Percentiles rank a stretch among this genome's conserved stretches.
Conservation (phyloP, 2,329 filamentous ascomycete genomes). For the Scorias spongiosa region DNA sequence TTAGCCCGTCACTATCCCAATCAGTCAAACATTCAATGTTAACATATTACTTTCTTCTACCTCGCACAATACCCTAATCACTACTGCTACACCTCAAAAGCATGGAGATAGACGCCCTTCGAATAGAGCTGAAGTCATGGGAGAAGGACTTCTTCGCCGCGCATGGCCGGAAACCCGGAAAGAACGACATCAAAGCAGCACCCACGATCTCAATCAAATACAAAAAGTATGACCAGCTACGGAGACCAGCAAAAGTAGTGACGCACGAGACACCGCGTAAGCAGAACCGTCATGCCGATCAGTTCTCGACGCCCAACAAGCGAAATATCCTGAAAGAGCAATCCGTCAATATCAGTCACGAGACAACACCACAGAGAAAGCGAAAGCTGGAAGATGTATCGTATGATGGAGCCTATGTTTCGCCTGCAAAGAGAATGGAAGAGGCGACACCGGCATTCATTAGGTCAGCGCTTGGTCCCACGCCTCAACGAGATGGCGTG, state of each 20-base stretch:
- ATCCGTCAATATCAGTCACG: background rate
- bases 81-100: background rate
- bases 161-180: slow-evolving; percentile 55
- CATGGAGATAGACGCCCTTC: slow-evolving; percentile 25
- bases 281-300: slow-evolving; percentile 1
- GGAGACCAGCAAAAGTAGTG: slow-evolving; percentile 34
- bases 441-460: slow-evolving; percentile 19
- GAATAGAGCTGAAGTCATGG: slow-evolving; percentile 58
- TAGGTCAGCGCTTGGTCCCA: slow-evolving; percentile 45
- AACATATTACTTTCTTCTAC: background rate
- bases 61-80: too few species aligned
- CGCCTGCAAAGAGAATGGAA: slow-evolving; percentile 19
- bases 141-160: slow-evolving; percentile 50
- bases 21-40: background rate
- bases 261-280: slow-evolving; percentile 28
- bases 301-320: background rate
- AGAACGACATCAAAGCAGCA: slow-evolving; percentile 63
- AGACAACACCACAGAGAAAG: slow-evolving; percentile 2
- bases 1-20: background rate
- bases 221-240: slow-evolving; percentile 56
- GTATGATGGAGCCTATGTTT: background rate
- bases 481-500: slow-evolving; percentile 63
- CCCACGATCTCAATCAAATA: slow-evolving; percentile 62
- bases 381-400: slow-evolving; percentile 1
- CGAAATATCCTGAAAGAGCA: background rate